A percentile compares a stretch with the other conserved stretches of the same genome.
Evolutionary conservation across 352 stramenopile genomes (phyloP).

Genomic region (Globisporangium apiculatum): DNA sequence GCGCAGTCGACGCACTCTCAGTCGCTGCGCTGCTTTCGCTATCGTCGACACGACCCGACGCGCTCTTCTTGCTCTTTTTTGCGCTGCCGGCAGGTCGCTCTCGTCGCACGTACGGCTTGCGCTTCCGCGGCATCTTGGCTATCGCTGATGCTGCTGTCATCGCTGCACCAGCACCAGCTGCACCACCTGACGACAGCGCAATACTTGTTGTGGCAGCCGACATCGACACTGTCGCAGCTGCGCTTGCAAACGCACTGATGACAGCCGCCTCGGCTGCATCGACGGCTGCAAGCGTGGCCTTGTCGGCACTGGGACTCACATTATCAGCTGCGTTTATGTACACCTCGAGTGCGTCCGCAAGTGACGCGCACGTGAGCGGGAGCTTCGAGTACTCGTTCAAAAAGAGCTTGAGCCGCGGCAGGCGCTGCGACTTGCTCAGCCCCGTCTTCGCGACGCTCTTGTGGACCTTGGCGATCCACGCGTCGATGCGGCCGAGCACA

Average conservation of each 20-base stretch:
- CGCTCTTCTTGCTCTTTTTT: conserved; percentile 46
- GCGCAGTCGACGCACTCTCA: too few species aligned
- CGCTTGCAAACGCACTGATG: conserved; percentile 23
- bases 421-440: conserved; percentile 43
- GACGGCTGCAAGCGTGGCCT: too few species aligned
- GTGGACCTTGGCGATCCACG: conserved; percentile 75
- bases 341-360: conserved; percentile 22
- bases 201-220: not conserved
- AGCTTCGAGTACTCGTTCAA: conserved; percentile 89
- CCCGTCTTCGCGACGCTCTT: conserved; percentile 66
- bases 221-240: conserved; percentile 17
- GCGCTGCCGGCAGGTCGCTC: conserved; percentile 33
- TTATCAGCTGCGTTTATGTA: conserved; percentile 24
- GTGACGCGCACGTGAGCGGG: conserved; percentile 53
- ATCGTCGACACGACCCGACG: not conserved
- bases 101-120: conserved; percentile 57
- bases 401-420: conserved; percentile 55
- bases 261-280: conserved; percentile 20
- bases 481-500: conserved; percentile 69
- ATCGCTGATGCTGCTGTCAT: not conserved
- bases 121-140: conserved; percentile 47
- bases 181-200: not conserved
- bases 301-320: too few species aligned
- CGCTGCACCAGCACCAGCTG: not conserved
- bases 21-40: too few species aligned